Conservation (phyloP, 805 yeast genomes). For the Schwanniomyces yamadae region DNA sequence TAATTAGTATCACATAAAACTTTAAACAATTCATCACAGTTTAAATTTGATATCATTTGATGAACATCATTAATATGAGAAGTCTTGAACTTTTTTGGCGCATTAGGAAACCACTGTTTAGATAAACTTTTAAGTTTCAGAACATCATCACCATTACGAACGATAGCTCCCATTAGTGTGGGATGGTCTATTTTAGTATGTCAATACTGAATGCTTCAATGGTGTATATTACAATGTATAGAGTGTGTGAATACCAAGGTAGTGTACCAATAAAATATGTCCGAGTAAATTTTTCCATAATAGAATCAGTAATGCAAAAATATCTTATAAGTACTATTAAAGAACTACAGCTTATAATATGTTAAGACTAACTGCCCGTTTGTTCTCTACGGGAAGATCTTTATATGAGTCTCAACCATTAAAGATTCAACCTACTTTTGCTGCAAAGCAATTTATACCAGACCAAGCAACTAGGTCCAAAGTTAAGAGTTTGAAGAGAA, state of each 20-base stretch:
- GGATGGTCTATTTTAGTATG: conserved; percentile 1
- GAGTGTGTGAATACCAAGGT: conserved; percentile 2
- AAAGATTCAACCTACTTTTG: conserved; percentile 24
- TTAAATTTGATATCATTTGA: conserved; percentile 1
- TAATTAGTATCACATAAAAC: conserved; percentile 17
- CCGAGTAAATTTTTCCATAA: no score
- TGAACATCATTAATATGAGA: conserved; percentile 18
- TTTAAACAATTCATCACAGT: conserved; percentile 5
- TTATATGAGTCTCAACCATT: conserved; percentile 9
- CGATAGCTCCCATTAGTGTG: background rate
- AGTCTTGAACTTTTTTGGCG: conserved; percentile 14
- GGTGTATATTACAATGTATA: no score
- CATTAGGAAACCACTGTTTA: conserved; percentile 19
- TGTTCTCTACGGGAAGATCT: conserved; percentile 16
- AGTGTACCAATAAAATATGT: no score
- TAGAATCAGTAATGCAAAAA: no score
- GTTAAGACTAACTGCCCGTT: conserved; percentile 11
- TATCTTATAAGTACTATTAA: background rate
- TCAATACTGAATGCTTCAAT: no score
- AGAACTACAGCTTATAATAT: conserved; percentile 1
- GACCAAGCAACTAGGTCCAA: conserved; percentile 31
- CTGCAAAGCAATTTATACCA: conserved; percentile 38
- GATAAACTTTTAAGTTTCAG: conserved; percentile 4
- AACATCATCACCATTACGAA: no score
- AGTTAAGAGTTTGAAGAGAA: conserved; percentile 34